Conservation (phyloP, 2,329 filamentous ascomycete genomes). For the Sporothrix curviconia region DNA sequence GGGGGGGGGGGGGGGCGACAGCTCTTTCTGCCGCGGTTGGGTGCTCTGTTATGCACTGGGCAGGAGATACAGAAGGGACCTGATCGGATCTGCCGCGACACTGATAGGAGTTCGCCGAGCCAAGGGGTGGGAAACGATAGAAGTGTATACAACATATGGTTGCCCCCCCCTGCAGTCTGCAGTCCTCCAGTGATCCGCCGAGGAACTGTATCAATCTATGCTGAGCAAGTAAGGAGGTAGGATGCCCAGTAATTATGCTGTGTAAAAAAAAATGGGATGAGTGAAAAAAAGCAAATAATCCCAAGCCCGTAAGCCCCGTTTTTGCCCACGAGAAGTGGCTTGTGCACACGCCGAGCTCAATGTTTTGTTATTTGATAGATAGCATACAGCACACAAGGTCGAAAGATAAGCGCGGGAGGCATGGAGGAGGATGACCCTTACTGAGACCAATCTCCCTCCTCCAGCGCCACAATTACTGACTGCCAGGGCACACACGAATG, state of each 20-base stretch:
- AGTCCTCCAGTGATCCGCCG: neutral
- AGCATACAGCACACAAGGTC: neutral
- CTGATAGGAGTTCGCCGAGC: slow-evolving; percentile 5
- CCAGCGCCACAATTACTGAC: neutral
- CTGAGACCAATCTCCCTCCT: neutral
- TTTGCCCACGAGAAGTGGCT: neutral
- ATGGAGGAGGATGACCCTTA: neutral
- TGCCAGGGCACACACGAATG: neutral
- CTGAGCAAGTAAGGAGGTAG: too few species aligned
- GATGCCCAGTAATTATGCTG: too few species aligned
- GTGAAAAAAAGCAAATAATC: neutral
- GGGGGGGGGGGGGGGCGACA: too few species aligned
- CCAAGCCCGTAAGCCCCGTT: slow-evolving; percentile 1
- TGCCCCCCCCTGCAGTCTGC: too few species aligned
- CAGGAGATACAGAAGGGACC: too few species aligned
- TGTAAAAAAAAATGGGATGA: too few species aligned
- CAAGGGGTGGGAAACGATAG: neutral
- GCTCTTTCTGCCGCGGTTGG: neutral
- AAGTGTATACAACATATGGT: too few species aligned
- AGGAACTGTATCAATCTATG: neutral
- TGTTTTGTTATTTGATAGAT: neutral
- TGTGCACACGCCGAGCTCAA: neutral
- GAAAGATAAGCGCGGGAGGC: neutral
- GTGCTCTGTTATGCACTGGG: neutral
- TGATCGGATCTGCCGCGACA: neutral